phyloP scores from a whole-genome alignment of 306 rosid genomes.

The Sicyos baderoa region DNA sequence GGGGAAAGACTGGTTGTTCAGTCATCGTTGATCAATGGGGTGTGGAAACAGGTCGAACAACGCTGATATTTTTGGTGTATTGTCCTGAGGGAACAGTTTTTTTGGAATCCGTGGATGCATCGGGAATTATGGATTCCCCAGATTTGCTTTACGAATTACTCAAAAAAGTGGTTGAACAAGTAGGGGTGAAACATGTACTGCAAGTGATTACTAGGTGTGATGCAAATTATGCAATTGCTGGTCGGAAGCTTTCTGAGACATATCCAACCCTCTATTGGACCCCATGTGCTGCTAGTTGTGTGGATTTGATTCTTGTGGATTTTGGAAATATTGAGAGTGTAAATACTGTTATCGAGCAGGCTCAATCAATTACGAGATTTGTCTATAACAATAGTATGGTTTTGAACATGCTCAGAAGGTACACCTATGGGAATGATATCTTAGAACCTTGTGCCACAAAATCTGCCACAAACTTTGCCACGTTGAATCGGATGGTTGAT shows the following conservation, averaged over 20 bases:
- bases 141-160: conserved; percentile 49
- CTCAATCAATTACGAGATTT: conserved; percentile 67
- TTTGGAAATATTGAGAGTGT: conserved; percentile 72
- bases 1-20: conserved; percentile 77
- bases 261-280: conserved; percentile 73
- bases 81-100: conserved; percentile 68
- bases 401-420: conserved; percentile 69
- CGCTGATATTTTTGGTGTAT: conserved; percentile 42
- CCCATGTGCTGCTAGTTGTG: conserved; percentile 58
- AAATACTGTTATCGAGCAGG: conserved; percentile 54
- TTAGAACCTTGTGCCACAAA: conserved; percentile 57
- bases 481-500: conserved; percentile 70
- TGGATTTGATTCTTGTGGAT: conserved; percentile 65
- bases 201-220: conserved; percentile 64
- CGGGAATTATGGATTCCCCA: conserved; percentile 40
- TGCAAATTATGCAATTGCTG: conserved; percentile 54
- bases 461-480: conserved; percentile 52
- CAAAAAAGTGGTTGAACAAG: conserved; percentile 66
- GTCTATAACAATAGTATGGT: conserved; percentile 61
- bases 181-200: conserved; percentile 67
- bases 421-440: conserved; percentile 62
- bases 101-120: conserved; percentile 63
- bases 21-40: conserved; percentile 69
- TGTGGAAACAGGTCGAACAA: conserved; percentile 39
- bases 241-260: conserved; percentile 53